Evolutionary conservation across 768 basidiomycete genomes (phyloP).

Genomic region (Scleroderma bovista): DNA sequence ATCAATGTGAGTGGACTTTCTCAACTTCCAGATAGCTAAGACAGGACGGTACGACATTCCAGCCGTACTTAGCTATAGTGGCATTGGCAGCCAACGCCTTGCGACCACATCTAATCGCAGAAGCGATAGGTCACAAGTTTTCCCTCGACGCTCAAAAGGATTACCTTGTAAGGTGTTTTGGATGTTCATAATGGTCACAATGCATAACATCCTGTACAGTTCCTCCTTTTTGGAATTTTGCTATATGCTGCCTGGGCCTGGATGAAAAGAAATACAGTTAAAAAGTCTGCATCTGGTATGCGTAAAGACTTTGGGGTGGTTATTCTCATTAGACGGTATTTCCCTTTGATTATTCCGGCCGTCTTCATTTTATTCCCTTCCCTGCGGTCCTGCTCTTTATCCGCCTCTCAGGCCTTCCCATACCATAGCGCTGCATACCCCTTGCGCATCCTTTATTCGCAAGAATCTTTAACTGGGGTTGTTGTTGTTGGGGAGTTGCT

Average conservation of each 20-base stretch:
- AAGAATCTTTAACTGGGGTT: constrained; percentile 70
- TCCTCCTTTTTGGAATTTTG: constrained; percentile 18
- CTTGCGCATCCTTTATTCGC: constrained; percentile 62
- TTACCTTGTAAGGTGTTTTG: constrained; percentile 13
- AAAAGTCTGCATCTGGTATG: background rate
- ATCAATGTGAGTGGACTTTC: constrained; percentile 32
- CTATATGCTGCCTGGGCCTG: constrained; percentile 9
- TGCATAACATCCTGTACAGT: constrained; percentile 11
- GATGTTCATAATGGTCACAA: background rate
- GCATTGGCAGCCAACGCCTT: constrained; percentile 21
- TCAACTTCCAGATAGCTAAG: background rate
- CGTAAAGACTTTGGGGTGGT: background rate
- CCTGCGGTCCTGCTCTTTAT: constrained; percentile 53
- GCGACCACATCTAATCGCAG: constrained; percentile 20
- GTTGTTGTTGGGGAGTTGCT: constrained; percentile 76
- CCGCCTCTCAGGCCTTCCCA: constrained; percentile 44
- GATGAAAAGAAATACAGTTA: background rate
- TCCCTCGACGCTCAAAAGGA: constrained; percentile 17
- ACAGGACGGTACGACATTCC: background rate
- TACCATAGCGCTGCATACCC: constrained; percentile 49
- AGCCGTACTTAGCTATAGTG: constrained; percentile 21
- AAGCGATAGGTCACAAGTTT: constrained; percentile 8
- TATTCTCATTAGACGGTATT: constrained; percentile 3
- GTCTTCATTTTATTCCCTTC: constrained; percentile 35
- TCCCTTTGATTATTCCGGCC: constrained; percentile 16